Evolutionary conservation across 169 alveolate genomes (phyloP).

Genomic region (Condylostoma magnum): DNA sequence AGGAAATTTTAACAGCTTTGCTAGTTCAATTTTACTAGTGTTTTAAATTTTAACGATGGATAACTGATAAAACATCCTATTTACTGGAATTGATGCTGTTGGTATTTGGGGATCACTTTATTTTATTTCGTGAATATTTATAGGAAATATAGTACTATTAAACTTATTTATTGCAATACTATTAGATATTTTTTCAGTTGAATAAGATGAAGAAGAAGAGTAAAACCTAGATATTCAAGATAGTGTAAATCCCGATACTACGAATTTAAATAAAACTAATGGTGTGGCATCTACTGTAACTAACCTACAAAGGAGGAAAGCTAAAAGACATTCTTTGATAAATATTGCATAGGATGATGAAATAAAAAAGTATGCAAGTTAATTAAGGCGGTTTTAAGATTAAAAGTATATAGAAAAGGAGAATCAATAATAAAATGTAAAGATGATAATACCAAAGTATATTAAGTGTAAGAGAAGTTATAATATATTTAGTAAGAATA

Average conservation of each 20-base stretch:
- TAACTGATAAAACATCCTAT: slow-evolving; percentile 63
- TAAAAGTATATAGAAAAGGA: not conserved
- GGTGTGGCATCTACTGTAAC: not conserved
- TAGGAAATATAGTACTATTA: slow-evolving; percentile 82
- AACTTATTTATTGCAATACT: slow-evolving; percentile 83
- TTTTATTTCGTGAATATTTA: slow-evolving; percentile 75
- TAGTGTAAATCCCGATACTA: not conserved
- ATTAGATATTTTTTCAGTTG: slow-evolving; percentile 56
- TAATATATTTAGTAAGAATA: slow-evolving; percentile 1
- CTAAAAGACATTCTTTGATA: no score
- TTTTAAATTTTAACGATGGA: slow-evolving; percentile 77
- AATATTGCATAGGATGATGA: not conserved
- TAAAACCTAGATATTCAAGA: not conserved
- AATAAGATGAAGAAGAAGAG: slow-evolving; percentile 18
- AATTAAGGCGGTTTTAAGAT: not conserved
- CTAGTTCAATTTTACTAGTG: slow-evolving; percentile 64
- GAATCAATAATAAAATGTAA: not conserved
- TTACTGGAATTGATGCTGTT: slow-evolving; percentile 37
- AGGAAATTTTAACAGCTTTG: slow-evolving; percentile 55
- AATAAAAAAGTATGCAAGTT: not conserved
- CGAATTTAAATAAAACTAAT: not conserved
- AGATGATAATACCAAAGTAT: not conserved
- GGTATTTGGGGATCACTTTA: slow-evolving; percentile 42
- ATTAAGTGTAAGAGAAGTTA: slow-evolving; percentile 15
- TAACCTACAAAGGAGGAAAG: no score